Evolutionary conservation across 2,329 filamentous ascomycete species (phyloP).

Genomic region (Aspergillus sclerotialis): DNA sequence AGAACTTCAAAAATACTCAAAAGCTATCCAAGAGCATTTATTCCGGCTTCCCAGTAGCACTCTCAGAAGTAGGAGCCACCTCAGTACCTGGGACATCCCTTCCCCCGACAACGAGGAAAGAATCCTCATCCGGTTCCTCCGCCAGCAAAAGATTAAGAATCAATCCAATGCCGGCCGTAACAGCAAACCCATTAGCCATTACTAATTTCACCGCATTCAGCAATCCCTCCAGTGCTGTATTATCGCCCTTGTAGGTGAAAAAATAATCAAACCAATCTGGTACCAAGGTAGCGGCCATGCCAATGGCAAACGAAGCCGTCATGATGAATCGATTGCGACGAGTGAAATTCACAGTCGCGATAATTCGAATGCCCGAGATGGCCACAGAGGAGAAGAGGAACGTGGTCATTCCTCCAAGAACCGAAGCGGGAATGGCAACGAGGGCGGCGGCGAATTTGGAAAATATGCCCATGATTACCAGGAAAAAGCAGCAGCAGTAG

Average conservation of each 20-base stretch:
- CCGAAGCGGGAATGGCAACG: constrained; percentile 53
- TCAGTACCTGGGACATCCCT: constrained; percentile 12
- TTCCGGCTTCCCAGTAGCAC: background rate
- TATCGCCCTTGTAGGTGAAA: constrained; percentile 43
- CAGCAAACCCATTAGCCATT: constrained; percentile 55
- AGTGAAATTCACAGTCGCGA: constrained; percentile 56
- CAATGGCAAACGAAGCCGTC: constrained; percentile 54
- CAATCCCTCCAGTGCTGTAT: constrained; percentile 61
- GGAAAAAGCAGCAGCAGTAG: constrained; percentile 59
- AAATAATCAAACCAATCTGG: constrained; percentile 43
- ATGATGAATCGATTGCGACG: constrained; percentile 61
- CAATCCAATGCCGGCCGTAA: constrained; percentile 67
- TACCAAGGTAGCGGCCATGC: constrained; percentile 48
- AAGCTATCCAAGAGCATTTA: background rate
- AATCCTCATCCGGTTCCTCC: constrained; percentile 66
- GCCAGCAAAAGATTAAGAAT: constrained; percentile 66
- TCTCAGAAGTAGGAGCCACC: background rate
- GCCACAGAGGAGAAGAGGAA: constrained; percentile 63
- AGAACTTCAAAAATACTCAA: too few relatives aligned
- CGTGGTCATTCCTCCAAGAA: constrained; percentile 47
- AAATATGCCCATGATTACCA: constrained; percentile 63
- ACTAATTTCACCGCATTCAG: constrained; percentile 53
- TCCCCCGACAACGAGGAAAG: constrained; percentile 20
- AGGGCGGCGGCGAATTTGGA: constrained; percentile 64
- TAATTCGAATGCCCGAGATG: constrained; percentile 60